These are phyloP conservation scores for Pythium myriotylum DNA, from an alignment of 352 stramenopile species.

Conservation along the genomic window DNA sequence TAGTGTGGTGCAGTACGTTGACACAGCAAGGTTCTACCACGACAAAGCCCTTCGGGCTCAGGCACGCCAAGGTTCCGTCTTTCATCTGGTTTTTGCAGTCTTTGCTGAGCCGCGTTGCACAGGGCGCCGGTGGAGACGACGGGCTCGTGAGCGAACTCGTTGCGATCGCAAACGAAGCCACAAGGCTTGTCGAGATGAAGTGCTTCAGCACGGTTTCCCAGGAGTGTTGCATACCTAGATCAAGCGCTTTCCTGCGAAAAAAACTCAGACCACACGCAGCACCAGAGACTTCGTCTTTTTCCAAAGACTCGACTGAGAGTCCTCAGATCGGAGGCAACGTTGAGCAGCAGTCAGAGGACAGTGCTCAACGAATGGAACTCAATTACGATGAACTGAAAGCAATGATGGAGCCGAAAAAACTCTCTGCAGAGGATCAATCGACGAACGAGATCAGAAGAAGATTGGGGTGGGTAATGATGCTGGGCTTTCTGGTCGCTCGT, in stretches of 20 bases:
- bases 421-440: constrained; percentile 49
- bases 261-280: too few species aligned
- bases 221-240: constrained; percentile 7
- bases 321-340: neutral
- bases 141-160: neutral
- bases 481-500: too few species aligned
- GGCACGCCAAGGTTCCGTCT: neutral
- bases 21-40: constrained; percentile 25
- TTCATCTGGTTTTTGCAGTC: too few species aligned
- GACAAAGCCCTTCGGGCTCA: constrained; percentile 14
- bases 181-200: neutral
- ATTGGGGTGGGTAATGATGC: constrained; percentile 39
- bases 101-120: neutral
- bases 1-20: constrained; percentile 10
- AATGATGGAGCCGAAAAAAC: constrained; percentile 49
- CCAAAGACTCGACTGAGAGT: neutral
- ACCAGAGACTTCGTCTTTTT: too few species aligned
- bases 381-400: constrained; percentile 55
- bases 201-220: neutral
- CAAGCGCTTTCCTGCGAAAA: constrained; percentile 10
- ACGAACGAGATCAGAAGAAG: constrained; percentile 58
- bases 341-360: neutral
- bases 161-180: constrained; percentile 4
- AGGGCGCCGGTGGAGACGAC: neutral
- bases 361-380: constrained; percentile 29